Percentiles rank a stretch among this genome's conserved stretches.
Evolutionary conservation across 768 basidiomycete genomes (phyloP).

Genomic region (Serendipita indica): DNA sequence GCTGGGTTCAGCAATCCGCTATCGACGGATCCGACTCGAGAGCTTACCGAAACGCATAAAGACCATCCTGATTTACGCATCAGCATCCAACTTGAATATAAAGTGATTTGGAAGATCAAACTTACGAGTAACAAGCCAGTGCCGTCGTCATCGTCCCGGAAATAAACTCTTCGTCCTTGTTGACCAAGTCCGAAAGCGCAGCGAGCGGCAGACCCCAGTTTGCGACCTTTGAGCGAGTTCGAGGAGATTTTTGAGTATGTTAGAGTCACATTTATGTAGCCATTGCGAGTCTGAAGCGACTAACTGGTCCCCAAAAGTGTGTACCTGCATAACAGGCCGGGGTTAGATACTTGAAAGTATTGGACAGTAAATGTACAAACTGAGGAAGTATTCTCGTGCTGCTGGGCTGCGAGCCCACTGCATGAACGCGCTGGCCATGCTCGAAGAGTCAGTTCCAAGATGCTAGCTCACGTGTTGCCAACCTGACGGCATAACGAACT

Average conservation of each 20-base stretch:
- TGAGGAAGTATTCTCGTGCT: constrained; percentile 88
- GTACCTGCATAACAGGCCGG: constrained; percentile 49
- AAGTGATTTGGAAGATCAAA: constrained; percentile 18
- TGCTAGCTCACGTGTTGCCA: background rate
- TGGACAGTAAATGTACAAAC: constrained; percentile 50
- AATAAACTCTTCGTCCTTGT: constrained; percentile 90
- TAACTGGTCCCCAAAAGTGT: constrained; percentile 94
- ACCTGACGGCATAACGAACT: background rate
- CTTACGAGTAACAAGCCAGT: constrained; percentile 78
- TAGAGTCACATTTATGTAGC: no score
- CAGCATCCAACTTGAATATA: background rate
- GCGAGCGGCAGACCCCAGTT: constrained; percentile 98
- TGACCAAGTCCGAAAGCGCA: constrained; percentile 68
- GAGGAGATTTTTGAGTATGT: constrained; percentile 13
- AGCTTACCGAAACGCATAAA: constrained; percentile 89
- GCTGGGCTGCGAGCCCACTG: constrained; percentile 86
- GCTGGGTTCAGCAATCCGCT: no score
- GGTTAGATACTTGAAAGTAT: no score
- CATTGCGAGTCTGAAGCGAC: no score
- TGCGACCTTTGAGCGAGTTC: constrained; percentile 67
- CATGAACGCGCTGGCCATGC: constrained; percentile 73
- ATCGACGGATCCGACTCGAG: background rate
- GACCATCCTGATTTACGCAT: constrained; percentile 33
- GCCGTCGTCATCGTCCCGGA: constrained; percentile 95
- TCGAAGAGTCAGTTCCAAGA: background rate